Evolutionary conservation across 2,329 filamentous ascomycete genomes (phyloP).

Genomic region (Colletotrichum filicis): DNA sequence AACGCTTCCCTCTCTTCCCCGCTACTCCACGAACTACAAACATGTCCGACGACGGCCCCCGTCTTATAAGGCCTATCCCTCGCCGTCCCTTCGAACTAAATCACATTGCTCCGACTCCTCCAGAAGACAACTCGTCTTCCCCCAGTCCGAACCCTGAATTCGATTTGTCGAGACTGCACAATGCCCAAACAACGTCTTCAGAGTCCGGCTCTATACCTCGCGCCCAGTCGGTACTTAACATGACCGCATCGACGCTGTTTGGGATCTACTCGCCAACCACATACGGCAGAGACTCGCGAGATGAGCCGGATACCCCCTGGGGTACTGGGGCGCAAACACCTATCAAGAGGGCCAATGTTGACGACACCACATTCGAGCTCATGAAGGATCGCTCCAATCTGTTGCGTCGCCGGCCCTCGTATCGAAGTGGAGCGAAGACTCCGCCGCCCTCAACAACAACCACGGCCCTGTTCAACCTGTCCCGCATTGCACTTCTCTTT

Average conservation of each 20-base stretch:
- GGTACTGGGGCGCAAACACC: slow-evolving; percentile 82
- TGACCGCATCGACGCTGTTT: slow-evolving; percentile 88
- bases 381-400: slow-evolving; percentile 53
- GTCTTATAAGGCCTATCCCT: slow-evolving; percentile 75
- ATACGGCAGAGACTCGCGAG: slow-evolving; percentile 60
- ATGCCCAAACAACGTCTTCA: slow-evolving; percentile 41
- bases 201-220: slow-evolving; percentile 65
- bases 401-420: slow-evolving; percentile 48
- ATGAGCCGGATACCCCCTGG: slow-evolving; percentile 78
- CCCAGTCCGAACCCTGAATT: slow-evolving; percentile 59
- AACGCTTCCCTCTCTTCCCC: neutral
- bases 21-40: slow-evolving; percentile 15
- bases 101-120: slow-evolving; percentile 57
- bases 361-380: slow-evolving; percentile 57
- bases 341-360: slow-evolving; percentile 53
- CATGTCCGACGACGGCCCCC: slow-evolving; percentile 59
- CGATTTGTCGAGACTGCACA: slow-evolving; percentile 26
- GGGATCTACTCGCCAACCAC: slow-evolving; percentile 86
- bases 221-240: slow-evolving; percentile 82
- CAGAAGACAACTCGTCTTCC: slow-evolving; percentile 47
- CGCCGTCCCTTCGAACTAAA: slow-evolving; percentile 76
- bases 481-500: slow-evolving; percentile 76
- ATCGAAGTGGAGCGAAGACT: slow-evolving; percentile 43
- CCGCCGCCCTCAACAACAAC: slow-evolving; percentile 42
- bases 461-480: slow-evolving; percentile 59